A percentile compares a stretch with the other conserved stretches of the same genome.
Evolutionary conservation across 202 grass and related monocot genomes (phyloP).

Genomic region (Miscanthus sacchariflorus): DNA sequence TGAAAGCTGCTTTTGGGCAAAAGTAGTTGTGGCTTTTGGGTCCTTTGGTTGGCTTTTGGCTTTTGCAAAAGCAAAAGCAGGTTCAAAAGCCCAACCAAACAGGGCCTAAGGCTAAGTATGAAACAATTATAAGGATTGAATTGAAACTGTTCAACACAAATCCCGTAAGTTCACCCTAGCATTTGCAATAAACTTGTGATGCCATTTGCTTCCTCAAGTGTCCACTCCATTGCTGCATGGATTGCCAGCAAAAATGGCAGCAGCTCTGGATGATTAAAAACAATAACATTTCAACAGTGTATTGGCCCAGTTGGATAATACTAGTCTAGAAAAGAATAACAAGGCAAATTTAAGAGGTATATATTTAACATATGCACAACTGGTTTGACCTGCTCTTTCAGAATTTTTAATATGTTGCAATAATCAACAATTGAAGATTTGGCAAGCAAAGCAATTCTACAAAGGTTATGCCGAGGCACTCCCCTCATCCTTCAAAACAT

Average conservation of each 20-base stretch:
- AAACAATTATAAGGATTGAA: not conserved
- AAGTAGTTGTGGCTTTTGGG: no score
- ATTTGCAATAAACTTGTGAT: not conserved
- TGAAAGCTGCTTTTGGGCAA: no score
- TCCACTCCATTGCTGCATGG: not conserved
- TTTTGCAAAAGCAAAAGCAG: no score
- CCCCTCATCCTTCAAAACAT: not conserved
- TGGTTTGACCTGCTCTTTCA: not conserved
- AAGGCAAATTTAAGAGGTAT: not conserved
- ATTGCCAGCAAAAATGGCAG: not conserved
- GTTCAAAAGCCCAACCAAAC: no score
- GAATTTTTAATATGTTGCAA: not conserved
- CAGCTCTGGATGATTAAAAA: not conserved
- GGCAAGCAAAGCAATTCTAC: not conserved
- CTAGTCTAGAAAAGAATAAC: not conserved
- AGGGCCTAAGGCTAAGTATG: not conserved
- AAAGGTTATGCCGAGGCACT: not conserved
- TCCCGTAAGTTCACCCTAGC: not conserved
- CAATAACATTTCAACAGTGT: not conserved
- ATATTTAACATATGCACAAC: not conserved
- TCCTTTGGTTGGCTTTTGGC: no score
- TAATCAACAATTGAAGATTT: not conserved
- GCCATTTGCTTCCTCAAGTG: not conserved
- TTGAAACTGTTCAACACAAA: not conserved
- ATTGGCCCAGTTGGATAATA: not conserved